These are phyloP conservation scores for Gaeumannomyces sp. DNA, from an alignment of 2,329 filamentous ascomycete species.

Conservation along the genomic window DNA sequence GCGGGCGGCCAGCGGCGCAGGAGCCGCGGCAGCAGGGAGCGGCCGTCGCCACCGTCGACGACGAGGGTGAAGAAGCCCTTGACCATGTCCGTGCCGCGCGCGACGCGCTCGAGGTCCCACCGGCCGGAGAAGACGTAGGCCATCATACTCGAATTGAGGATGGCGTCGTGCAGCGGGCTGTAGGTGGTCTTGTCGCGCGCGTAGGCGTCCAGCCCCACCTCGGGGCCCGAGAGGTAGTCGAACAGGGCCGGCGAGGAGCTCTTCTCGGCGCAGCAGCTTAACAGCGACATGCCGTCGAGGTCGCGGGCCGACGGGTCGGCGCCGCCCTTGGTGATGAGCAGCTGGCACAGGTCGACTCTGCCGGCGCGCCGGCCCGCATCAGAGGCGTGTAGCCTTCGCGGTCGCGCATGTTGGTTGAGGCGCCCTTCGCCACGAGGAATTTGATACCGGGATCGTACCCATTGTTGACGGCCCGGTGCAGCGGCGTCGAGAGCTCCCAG, in stretches of 20 bases:
- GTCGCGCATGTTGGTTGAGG: conserved; percentile 9
- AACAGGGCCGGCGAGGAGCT: conserved; percentile 11
- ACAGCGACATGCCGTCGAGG: conserved; percentile 11
- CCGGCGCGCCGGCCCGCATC: conserved; percentile 9
- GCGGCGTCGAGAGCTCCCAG: neutral
- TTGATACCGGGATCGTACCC: neutral
- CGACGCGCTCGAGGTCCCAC: neutral
- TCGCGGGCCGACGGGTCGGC: conserved; percentile 2
- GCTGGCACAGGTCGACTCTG: conserved; percentile 4
- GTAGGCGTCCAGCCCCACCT: conserved; percentile 14
- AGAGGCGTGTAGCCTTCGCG: conserved; percentile 10
- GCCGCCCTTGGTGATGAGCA: conserved; percentile 9
- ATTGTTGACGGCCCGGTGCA: conserved; percentile 2
- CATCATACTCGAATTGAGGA: conserved; percentile 6
- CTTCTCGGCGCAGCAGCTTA: conserved; percentile 11
- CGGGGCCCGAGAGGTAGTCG: conserved; percentile 11
- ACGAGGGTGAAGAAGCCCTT: neutral
- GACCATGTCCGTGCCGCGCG: conserved; percentile 5
- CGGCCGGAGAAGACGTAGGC: conserved; percentile 6
- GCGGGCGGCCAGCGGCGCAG: conserved; percentile 8
- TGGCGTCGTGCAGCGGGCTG: conserved; percentile 11
- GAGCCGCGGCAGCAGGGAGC: conserved; percentile 2
- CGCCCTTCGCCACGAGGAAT: conserved; percentile 8
- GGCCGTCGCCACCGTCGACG: conserved; percentile 5
- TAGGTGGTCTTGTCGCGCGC: conserved; percentile 11